Evolutionary conservation across 2,329 filamentous ascomycete genomes (phyloP).

Genomic region (Botryotinia narcissicola): DNA sequence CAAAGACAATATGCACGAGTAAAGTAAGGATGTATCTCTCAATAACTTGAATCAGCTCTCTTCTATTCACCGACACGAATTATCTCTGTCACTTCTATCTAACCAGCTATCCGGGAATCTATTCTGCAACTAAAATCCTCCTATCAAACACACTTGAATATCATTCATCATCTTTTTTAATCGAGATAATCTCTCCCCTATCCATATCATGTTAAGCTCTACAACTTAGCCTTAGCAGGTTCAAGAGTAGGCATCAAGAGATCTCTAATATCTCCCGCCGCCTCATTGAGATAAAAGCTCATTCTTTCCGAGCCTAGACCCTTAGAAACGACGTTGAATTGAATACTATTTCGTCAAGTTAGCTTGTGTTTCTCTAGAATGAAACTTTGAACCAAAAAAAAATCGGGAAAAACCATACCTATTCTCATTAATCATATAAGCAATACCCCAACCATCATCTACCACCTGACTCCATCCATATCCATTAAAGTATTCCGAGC

Average conservation of each 20-base stretch:
- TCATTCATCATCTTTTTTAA: not conserved
- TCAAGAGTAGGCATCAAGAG: slow-evolving; percentile 78
- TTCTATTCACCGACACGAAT: too few species aligned
- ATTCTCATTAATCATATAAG: slow-evolving; percentile 99
- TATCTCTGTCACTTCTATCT: not conserved
- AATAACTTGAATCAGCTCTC: not conserved
- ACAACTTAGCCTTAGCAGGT: slow-evolving; percentile 83
- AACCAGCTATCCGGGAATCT: not conserved
- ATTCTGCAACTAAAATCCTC: not conserved
- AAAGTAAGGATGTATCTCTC: not conserved
- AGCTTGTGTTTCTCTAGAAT: not conserved
- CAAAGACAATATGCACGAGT: not conserved
- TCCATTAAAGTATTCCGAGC: slow-evolving; percentile 96
- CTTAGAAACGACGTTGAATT: slow-evolving; percentile 98
- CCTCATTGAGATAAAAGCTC: slow-evolving; percentile 95
- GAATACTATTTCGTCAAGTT: slow-evolving; percentile 59
- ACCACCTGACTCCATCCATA: slow-evolving; percentile 99
- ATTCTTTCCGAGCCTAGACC: slow-evolving; percentile 85
- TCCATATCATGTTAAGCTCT: slow-evolving; percentile 37
- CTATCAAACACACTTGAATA: not conserved
- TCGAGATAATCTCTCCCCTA: not conserved
- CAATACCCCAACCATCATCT: slow-evolving; percentile 93
- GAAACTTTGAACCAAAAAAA: not conserved
- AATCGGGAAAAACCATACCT: slow-evolving; percentile 51
- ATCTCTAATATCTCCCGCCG: slow-evolving; percentile 84